Conservation (phyloP, 140 eudicot genomes). For the Cichorium intybus region DNA sequence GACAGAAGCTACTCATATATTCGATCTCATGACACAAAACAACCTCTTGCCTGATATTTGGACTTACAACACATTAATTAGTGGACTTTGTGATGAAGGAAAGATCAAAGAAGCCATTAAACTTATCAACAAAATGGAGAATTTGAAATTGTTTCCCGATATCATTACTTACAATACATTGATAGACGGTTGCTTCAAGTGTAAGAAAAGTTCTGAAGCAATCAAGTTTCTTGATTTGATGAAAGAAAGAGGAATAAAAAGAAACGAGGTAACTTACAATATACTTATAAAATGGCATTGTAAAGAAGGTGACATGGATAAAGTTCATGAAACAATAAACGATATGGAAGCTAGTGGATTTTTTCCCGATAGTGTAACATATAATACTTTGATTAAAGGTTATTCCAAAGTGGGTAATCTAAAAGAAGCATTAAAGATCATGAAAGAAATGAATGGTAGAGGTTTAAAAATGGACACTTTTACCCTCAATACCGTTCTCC, state of each 20-base stretch:
- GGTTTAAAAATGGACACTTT: constrained; percentile 66
- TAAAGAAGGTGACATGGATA: constrained; percentile 65
- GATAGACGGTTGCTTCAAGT: constrained; percentile 57
- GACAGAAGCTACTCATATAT: constrained; percentile 49
- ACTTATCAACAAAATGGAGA: constrained; percentile 51
- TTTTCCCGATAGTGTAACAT: constrained; percentile 61
- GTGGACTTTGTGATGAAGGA: constrained; percentile 54
- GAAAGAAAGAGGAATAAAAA: constrained; percentile 52
- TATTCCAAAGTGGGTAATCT: constrained; percentile 56
- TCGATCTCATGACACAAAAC: constrained; percentile 66
- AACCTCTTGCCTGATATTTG: constrained; percentile 60
- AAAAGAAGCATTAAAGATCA: constrained; percentile 45
- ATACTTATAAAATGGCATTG: constrained; percentile 66
- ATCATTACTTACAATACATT: constrained; percentile 73
- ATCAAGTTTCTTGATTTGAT: constrained; percentile 57
- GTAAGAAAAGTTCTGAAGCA: constrained; percentile 35
- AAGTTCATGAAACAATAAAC: constrained; percentile 41
- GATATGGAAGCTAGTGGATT: constrained; percentile 59
- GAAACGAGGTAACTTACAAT: constrained; percentile 58
- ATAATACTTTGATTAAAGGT: constrained; percentile 64
- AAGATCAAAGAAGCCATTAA: constrained; percentile 60
- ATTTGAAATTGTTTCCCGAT: constrained; percentile 56
- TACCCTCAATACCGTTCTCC: constrained; percentile 61
- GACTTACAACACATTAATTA: constrained; percentile 66
- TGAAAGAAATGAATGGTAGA: constrained; percentile 56